Percentiles rank a stretch among this genome's conserved stretches.
Conservation (phyloP, 768 basidiomycete genomes). For the Mycena vitilis region DNA sequence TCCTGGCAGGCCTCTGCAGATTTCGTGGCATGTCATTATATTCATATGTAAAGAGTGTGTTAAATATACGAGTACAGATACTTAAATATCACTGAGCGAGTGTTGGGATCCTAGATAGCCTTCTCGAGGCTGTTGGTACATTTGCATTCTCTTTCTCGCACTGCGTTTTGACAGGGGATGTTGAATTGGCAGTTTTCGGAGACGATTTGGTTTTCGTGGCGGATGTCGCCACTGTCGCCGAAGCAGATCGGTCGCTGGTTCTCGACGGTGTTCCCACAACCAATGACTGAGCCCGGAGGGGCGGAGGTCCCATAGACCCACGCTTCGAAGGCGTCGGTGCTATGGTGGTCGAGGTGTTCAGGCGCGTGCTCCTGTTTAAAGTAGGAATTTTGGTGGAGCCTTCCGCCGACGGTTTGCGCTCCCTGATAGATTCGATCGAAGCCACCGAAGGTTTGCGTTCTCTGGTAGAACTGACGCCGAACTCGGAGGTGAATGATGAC, state of each 20-base stretch:
- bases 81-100: constrained; percentile 30
- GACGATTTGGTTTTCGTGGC: constrained; percentile 44
- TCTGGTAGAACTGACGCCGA: constrained; percentile 50
- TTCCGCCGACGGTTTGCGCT: constrained; percentile 27
- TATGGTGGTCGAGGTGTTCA: constrained; percentile 48
- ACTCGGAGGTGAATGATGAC: constrained; percentile 65
- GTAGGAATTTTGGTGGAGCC: constrained; percentile 53
- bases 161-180: constrained; percentile 30
- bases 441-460: constrained; percentile 35
- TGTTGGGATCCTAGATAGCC: constrained; percentile 32
- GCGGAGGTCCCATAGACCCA: constrained; percentile 60
- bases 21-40: constrained; percentile 26
- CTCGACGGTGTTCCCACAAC: constrained; percentile 49
- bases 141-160: constrained; percentile 35
- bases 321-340: constrained; percentile 41
- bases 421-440: too few species aligned
- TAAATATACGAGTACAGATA: constrained; percentile 23
- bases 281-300: constrained; percentile 51
- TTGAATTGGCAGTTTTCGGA: constrained; percentile 28
- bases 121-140: constrained; percentile 9
- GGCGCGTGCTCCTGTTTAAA: constrained; percentile 62
- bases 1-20: background rate
- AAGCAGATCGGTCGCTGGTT: constrained; percentile 27
- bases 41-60: constrained; percentile 32
- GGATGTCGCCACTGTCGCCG: constrained; percentile 27